Evolutionary conservation across 2,329 filamentous ascomycete genomes (phyloP).

Genomic region (Neonectria hederae): DNA sequence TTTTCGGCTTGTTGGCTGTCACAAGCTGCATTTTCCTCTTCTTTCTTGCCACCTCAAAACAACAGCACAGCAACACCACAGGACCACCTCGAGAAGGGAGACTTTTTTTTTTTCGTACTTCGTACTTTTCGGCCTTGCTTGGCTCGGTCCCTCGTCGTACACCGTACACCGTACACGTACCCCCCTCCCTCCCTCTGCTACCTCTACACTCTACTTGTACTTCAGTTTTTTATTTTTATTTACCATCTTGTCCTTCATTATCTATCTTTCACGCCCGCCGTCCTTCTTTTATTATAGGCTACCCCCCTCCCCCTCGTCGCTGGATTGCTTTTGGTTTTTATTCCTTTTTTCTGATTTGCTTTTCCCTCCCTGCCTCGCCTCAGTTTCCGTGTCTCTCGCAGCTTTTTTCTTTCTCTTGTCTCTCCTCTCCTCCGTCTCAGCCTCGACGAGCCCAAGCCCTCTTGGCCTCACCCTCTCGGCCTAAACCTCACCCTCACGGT

Average conservation of each 20-base stretch:
- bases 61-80: too few species aligned
- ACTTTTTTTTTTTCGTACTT: too few species aligned
- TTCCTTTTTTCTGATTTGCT: conserved; percentile 20
- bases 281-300: conserved; percentile 27
- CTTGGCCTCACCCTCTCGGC: conserved; percentile 15
- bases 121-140: too few species aligned
- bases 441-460: conserved; percentile 19
- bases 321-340: conserved; percentile 13
- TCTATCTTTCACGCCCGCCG: conserved; percentile 14
- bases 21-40: neutral
- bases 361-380: conserved; percentile 27
- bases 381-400: conserved; percentile 6
- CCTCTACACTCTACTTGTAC: conserved; percentile 9
- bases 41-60: too few species aligned
- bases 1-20: too few species aligned
- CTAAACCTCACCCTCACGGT: conserved; percentile 8
- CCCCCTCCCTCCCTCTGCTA: conserved; percentile 1
- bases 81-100: too few species aligned
- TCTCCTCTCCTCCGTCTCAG: conserved; percentile 29
- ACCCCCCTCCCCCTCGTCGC: conserved; percentile 6
- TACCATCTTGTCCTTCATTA: conserved; percentile 5
- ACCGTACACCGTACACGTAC: neutral
- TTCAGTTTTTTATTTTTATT: too few species aligned
- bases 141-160: too few species aligned
- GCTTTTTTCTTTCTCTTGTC: conserved; percentile 24